Evolutionary conservation across 805 yeast genomes (phyloP).

Genomic region (Cyberlindnera sargentensis): DNA sequence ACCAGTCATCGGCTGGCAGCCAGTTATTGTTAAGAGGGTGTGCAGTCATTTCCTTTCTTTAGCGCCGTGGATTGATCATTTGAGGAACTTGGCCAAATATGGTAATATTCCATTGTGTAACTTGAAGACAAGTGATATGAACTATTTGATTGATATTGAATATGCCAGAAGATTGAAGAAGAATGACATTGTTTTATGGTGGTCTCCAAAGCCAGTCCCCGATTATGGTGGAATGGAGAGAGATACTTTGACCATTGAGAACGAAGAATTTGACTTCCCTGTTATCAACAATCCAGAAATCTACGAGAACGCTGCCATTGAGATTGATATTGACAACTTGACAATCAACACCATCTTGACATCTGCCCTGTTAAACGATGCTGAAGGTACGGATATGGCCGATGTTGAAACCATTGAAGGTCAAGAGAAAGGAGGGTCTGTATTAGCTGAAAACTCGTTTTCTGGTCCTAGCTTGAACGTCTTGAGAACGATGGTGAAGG

Average conservation of each 20-base stretch:
- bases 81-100: conserved; percentile 59
- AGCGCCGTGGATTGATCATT: conserved; percentile 64
- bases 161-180: conserved; percentile 72
- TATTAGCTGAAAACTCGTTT: conserved; percentile 77
- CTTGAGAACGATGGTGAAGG: conserved; percentile 67
- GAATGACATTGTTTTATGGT: conserved; percentile 78
- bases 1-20: conserved; percentile 82
- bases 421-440: conserved; percentile 22
- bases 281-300: conserved; percentile 70
- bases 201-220: conserved; percentile 77
- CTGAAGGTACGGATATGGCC: conserved; percentile 76
- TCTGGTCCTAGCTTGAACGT: conserved; percentile 66
- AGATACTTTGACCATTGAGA: conserved; percentile 42
- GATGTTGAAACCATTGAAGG: conserved; percentile 33
- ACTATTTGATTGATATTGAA: conserved; percentile 74
- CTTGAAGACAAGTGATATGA: conserved; percentile 66
- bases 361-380: conserved; percentile 76
- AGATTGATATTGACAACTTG: conserved; percentile 69
- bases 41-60: conserved; percentile 66
- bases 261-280: conserved; percentile 63
- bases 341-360: conserved; percentile 83
- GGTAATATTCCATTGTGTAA: conserved; percentile 86
- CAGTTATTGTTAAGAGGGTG: conserved; percentile 53
- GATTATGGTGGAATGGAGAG: conserved; percentile 80
- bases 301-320: conserved; percentile 71